Conservation (phyloP, 345 rosid species). For the Citrus cavaleriei region DNA sequence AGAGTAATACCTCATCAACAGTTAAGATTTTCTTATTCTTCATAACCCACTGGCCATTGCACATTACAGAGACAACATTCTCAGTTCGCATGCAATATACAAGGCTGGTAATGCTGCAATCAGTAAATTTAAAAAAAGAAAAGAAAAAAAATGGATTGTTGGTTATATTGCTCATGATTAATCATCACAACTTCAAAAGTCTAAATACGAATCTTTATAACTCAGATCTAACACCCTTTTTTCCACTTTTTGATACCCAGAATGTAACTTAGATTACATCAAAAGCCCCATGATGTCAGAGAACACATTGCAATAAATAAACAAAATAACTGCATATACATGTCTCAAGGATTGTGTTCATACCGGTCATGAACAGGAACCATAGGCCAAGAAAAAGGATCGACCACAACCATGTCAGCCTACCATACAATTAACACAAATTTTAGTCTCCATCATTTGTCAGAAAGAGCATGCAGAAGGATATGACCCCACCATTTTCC, state of each 20-base stretch:
- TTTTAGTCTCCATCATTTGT: conserved; percentile 5
- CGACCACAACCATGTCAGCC: conserved; percentile 65
- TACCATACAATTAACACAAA: conserved; percentile 19
- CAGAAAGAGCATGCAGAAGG: conserved; percentile 6
- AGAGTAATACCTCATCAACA: conserved; percentile 31
- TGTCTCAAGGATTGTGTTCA: not conserved
- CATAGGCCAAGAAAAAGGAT: conserved; percentile 57
- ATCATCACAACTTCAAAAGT: not conserved
- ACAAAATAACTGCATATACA: not conserved
- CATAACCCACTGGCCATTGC: conserved; percentile 78
- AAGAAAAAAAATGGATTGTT: not conserved
- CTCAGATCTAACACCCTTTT: not conserved
- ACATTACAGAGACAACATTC: conserved; percentile 59
- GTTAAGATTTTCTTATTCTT: conserved; percentile 53
- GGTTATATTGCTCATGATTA: not conserved
- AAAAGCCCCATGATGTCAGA: not conserved
- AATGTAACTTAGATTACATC: not conserved
- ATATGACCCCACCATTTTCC: not conserved
- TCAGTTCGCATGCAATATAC: conserved; percentile 68
- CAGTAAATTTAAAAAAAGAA: not conserved
- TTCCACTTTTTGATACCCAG: not conserved
- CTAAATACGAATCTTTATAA: not conserved
- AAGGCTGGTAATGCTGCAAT: conserved; percentile 55
- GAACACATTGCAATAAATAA: not conserved
- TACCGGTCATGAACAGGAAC: conserved; percentile 69